Percentiles rank a stretch among this genome's conserved stretches.
These are phyloP conservation scores for Eucalyptus cloeziana DNA, from an alignment of 345 rosid genomes.

Conservation along the genomic window DNA sequence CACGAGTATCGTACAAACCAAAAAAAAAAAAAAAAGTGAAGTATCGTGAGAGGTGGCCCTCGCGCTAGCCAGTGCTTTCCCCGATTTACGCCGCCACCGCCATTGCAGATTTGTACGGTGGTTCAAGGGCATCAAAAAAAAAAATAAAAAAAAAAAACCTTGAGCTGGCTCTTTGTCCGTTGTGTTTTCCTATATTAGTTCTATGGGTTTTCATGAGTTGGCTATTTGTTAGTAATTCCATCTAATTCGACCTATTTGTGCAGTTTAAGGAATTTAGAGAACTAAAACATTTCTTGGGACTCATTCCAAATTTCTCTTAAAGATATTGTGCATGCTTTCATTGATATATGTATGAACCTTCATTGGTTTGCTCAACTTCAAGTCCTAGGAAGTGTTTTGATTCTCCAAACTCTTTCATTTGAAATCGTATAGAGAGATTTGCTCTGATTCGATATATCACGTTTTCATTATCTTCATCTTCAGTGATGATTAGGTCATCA, in stretches of 20 bases:
- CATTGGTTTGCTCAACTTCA: neutral
- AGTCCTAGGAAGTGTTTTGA: neutral
- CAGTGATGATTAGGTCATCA: neutral
- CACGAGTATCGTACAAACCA: too few species aligned
- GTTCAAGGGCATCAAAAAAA: too few species aligned
- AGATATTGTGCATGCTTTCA: neutral
- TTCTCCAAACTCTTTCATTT: neutral
- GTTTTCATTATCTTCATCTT: neutral
- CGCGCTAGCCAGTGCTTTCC: accelerated
- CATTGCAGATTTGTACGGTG: too few species aligned
- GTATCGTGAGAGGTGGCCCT: accelerated
- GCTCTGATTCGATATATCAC: neutral
- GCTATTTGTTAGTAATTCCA: neutral
- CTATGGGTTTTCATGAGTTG: neutral
- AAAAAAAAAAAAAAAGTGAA: too few species aligned
- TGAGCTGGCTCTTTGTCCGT: neutral
- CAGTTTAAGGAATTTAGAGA: neutral
- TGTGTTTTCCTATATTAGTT: neutral
- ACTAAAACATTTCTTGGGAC: neutral
- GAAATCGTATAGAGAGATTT: neutral
- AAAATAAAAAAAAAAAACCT: too few species aligned
- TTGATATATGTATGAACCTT: neutral
- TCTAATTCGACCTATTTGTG: too few species aligned
- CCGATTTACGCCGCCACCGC: accelerated
- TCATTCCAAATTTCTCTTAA: neutral